Base-by-base conservation (phyloP, 768 basidiomycete species). In the Boletus insuetus region DNA sequence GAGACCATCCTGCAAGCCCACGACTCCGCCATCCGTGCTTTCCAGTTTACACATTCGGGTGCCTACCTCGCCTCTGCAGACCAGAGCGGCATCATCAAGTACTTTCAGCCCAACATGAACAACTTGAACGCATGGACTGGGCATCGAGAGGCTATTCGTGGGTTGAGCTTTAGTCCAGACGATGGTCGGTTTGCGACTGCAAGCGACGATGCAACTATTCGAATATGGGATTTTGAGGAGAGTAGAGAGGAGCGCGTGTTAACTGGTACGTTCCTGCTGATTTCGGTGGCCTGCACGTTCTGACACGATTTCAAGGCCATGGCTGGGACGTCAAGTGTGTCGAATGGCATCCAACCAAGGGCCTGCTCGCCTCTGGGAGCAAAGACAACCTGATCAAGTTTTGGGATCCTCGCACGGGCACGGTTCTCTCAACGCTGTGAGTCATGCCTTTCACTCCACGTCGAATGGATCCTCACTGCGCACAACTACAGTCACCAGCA, bases 1-100 rank as follows among this genome's bases (percentile, higher is more conserved):
- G 97, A 99, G 73, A 97, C 96, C 0, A 98, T 99, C 62, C 82
- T 98, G n/a, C 96, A 98, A 74, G 96, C 95, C 1, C 97, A 99
- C 72, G 97, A 99, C 67, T 87, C 89, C 2, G 90, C 94, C 38
- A 91, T 99, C 53, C 93, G 95, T 38, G 82, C 93, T 0, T 83
- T 98, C 69, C 75, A 82, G 16, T 99, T 95, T 73, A 92, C 92
- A 0, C 93, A 97, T 63, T 91, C 91, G 0, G 97, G 96, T n/a
- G 79, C 87, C 16, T 98, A 91, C 72, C 83, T 99, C 47, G 88
- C 91, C 17, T 96, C 94, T 17, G 86, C 92, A 26, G 97, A 99
- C 76, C 92, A 94, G 69, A 84, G 79, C 37, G 97, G 97, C 10
- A 81, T 93, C 55, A 94, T 99, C 79, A 99, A 99, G 73, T 99